phyloP scores from a whole-genome alignment of 2,329 filamentous ascomycete species.

The Tolypocladium nubicola region DNA sequence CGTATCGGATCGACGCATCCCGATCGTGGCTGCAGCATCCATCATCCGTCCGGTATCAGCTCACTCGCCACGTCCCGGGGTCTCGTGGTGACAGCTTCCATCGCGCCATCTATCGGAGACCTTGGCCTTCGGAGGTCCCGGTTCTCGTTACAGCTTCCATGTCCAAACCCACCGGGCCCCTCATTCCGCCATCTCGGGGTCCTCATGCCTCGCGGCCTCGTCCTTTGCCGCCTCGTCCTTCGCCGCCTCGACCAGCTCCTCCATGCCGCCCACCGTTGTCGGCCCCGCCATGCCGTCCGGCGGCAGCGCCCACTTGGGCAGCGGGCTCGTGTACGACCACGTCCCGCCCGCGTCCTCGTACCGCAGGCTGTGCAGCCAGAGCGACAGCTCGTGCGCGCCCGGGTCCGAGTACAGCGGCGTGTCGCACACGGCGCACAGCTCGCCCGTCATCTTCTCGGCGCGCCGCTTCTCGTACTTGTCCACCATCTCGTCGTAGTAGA shows the following conservation, averaged over 20 bases:
- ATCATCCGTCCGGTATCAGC: not conserved
- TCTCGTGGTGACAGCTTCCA: not conserved
- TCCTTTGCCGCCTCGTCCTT: slow-evolving; percentile 20
- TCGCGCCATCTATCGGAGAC: no score
- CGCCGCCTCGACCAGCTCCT: slow-evolving; percentile 47
- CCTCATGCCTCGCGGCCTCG: slow-evolving; percentile 16
- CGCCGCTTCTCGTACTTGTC: slow-evolving; percentile 82
- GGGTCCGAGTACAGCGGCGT: slow-evolving; percentile 92
- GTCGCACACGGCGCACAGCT: slow-evolving; percentile 68
- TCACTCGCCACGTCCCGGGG: not conserved
- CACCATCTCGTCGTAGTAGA: slow-evolving; percentile 91
- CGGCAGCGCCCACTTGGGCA: slow-evolving; percentile 81
- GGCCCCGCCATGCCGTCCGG: slow-evolving; percentile 64
- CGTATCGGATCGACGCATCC: not conserved
- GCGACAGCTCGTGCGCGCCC: slow-evolving; percentile 76
- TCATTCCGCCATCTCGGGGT: slow-evolving; percentile 25
- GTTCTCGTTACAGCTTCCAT: not conserved
- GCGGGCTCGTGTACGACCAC: slow-evolving; percentile 79
- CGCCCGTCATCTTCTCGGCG: slow-evolving; percentile 86
- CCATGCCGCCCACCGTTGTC: slow-evolving; percentile 51
- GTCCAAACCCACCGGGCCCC: not conserved
- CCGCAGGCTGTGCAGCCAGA: slow-evolving; percentile 86
- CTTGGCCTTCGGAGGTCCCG: no score
- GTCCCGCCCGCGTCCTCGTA: slow-evolving; percentile 75
- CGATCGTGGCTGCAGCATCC: not conserved